Percentiles rank a stretch among this genome's conserved stretches.
phyloP scores from a whole-genome alignment of 345 rosid genomes.

The Aurinia saxatilis region DNA sequence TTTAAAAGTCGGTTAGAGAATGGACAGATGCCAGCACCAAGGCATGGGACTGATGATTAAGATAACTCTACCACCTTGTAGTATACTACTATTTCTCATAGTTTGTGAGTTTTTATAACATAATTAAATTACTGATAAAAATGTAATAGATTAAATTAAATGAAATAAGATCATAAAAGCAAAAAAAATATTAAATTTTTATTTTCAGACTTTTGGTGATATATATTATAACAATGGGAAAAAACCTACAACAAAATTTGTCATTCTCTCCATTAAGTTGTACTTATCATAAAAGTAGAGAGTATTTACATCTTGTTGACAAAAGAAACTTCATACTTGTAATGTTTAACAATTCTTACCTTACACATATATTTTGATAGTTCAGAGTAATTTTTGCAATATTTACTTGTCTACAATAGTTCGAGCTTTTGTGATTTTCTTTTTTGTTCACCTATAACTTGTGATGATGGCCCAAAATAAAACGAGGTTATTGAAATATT shows the following conservation, averaged over 20 bases:
- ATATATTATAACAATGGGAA: no score
- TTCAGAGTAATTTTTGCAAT: not conserved
- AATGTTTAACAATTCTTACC: not conserved
- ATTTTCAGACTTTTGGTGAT: no score
- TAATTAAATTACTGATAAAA: no score
- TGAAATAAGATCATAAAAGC: no score
- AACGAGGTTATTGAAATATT: not conserved
- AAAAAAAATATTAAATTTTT: no score
- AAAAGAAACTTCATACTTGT: no score
- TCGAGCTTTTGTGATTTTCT: not conserved
- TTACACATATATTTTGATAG: not conserved
- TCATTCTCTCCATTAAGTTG: no score
- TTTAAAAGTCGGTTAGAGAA: not conserved
- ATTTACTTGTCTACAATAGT: no score
- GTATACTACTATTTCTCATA: not conserved
- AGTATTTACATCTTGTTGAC: no score
- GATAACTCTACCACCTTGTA: not conserved
- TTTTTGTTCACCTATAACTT: not conserved
- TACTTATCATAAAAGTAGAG: no score
- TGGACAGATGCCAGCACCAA: conserved; percentile 12
- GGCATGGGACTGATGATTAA: not conserved
- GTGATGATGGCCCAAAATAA: not conserved
- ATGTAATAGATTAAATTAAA: no score
- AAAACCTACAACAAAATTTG: no score
- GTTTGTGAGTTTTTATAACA: not conserved